Conservation (phyloP, 805 yeast genomes). For the Candida maesae region DNA sequence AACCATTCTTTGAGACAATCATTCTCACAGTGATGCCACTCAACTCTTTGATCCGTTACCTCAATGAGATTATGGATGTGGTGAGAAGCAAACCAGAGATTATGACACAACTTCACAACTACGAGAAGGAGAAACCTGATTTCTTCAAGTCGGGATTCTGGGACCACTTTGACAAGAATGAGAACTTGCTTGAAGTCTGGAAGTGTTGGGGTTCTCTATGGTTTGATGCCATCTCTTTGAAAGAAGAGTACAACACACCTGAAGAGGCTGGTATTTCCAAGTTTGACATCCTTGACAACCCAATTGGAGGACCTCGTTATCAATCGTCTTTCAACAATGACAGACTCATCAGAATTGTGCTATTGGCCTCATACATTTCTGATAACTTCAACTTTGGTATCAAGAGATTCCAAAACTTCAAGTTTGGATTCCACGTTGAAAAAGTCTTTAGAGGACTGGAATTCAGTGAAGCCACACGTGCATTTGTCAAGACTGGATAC, state of each 20-base stretch:
- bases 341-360: slow-evolving; percentile 47
- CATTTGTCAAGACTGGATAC: slow-evolving; percentile 11
- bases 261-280: slow-evolving; percentile 55
- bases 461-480: slow-evolving; percentile 3
- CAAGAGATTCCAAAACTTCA: slow-evolving; percentile 36
- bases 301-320: slow-evolving; percentile 57
- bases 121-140: slow-evolving; percentile 14
- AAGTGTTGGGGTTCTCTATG: slow-evolving; percentile 82
- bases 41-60: slow-evolving; percentile 57
- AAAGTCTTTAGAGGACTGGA: slow-evolving; percentile 11
- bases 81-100: slow-evolving; percentile 20
- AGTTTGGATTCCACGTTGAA: slow-evolving; percentile 17
- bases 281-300: slow-evolving; percentile 55
- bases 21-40: slow-evolving; percentile 63
- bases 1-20: slow-evolving; percentile 45
- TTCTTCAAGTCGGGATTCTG: slow-evolving; percentile 29
- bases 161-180: slow-evolving; percentile 52
- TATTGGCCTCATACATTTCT: slow-evolving; percentile 49
- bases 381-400: slow-evolving; percentile 53
- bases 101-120: background rate
- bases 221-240: slow-evolving; percentile 59
- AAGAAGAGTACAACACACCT: slow-evolving; percentile 47
- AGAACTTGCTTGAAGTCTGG: slow-evolving; percentile 73
- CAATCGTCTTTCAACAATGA: slow-evolving; percentile 40
- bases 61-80: slow-evolving; percentile 51